Percentiles rank a stretch among this genome's conserved stretches.
Conservation (phyloP, 371 early-diverging fungal genomes). For the Dichotomocladium elegans region DNA sequence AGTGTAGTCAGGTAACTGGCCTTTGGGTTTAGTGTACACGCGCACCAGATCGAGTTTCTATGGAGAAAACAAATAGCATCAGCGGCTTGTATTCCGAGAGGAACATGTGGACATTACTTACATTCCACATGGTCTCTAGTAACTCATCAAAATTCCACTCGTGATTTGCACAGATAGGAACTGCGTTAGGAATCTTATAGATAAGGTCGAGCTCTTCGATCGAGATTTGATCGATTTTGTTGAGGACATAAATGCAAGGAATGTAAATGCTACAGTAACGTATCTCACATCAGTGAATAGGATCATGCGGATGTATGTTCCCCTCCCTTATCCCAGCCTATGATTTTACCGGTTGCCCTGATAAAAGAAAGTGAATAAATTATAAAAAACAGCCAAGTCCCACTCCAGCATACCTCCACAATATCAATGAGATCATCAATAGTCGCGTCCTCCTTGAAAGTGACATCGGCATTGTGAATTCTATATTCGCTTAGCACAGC, state of each 20-base stretch:
- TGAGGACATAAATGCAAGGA: slow-evolving; percentile 88
- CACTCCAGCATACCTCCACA: slow-evolving; percentile 55
- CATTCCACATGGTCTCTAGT: slow-evolving; percentile 92
- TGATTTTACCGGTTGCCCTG: slow-evolving; percentile 67
- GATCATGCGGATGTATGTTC: not conserved
- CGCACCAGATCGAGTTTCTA: slow-evolving; percentile 75
- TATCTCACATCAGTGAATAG: not conserved
- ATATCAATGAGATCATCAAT: slow-evolving; percentile 97
- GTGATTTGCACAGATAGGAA: slow-evolving; percentile 96
- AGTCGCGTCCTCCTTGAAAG: slow-evolving; percentile 83
- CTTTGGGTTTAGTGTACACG: slow-evolving; percentile 97
- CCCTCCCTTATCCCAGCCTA: not conserved
- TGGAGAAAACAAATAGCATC: not conserved
- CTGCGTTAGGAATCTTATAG: slow-evolving; percentile 97
- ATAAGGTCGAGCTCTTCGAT: slow-evolving; percentile 93
- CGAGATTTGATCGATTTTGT: slow-evolving; percentile 95
- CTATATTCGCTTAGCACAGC: slow-evolving; percentile 89
- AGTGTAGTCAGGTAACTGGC: slow-evolving; percentile 95
- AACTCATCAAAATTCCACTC: slow-evolving; percentile 99
- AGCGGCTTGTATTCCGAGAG: not conserved
- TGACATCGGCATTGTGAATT: slow-evolving; percentile 92
- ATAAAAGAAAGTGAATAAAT: not conserved
- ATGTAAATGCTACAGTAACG: slow-evolving; percentile 55
- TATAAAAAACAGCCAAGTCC: not conserved
- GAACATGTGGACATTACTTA: too few species aligned